Base-by-base conservation (phyloP, 805 yeast genomes). In the Yamadazyma philogaea region DNA sequence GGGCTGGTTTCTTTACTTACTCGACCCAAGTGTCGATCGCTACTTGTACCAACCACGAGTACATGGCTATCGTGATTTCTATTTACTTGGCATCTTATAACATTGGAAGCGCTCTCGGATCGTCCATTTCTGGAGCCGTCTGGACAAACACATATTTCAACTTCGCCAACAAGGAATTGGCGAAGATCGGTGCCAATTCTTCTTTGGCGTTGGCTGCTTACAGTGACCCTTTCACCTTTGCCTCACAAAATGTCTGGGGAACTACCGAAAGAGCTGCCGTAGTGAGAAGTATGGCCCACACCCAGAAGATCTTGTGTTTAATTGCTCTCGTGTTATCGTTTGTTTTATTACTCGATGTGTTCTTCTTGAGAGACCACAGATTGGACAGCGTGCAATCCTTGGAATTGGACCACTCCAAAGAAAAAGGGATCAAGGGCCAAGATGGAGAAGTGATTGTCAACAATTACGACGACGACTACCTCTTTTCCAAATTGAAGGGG, bases 1-100 rank as follows among this genome's bases (percentile, higher is more conserved):
- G 87, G 52, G 86, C 86, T 34, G 87, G 87, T 14, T 77, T 83
- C 59, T 80, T 82, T 68, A 79, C 84, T 12, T 81, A 80, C 53
- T 72, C 84, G 4, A 70, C 80, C 8, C 84, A 79, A 55, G 79
- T 78, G 5, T 73, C 84, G 33, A 73, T 79, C 47, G 80, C 78
- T 55, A 68, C 86, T 0, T 68, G 77, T 43, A 73, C 78, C 27
- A 73, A 67, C 49, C 89, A 82, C 60, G 82, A 78, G 54, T 72
- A 76, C 60, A 75, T 82, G 80, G 86, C 85, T 8, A 73, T 77
- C 36, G 72, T 77, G 26, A 73, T 81, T 34, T 72, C 87, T 1
- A 59, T 81, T 31, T 78, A 76, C 61, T 66, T 78, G 50, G 70
- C 87, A 2, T 57, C 75, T 17, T 81, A 80, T 57, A 72, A 77